phyloP scores from a whole-genome alignment of 768 basidiomycete genomes.

The Leccinellum albellum region DNA sequence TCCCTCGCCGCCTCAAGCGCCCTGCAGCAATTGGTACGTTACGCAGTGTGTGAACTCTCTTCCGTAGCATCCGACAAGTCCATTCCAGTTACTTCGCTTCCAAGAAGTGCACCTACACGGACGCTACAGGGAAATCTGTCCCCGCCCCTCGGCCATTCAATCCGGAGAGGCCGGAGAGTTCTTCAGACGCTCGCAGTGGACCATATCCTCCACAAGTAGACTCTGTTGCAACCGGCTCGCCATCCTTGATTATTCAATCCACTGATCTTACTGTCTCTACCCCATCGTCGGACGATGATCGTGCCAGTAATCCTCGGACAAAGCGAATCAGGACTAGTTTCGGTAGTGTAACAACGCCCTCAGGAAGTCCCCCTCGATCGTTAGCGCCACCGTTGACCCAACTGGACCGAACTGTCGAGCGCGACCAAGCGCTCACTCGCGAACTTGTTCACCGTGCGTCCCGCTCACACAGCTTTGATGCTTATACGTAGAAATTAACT shows the following conservation, averaged over 20 bases:
- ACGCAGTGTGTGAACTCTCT: slow-evolving; percentile 1
- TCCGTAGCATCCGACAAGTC: slow-evolving; percentile 3
- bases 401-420: slow-evolving; percentile 41
- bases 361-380: slow-evolving; percentile 31
- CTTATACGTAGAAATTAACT: not conserved
- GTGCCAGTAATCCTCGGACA: slow-evolving; percentile 38
- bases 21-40: slow-evolving; percentile 75
- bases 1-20: slow-evolving; percentile 42
- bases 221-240: slow-evolving; percentile 3
- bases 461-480: not conserved
- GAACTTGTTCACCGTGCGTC: slow-evolving; percentile 71
- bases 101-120: slow-evolving; percentile 78
- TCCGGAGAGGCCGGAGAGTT: slow-evolving; percentile 34
- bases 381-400: slow-evolving; percentile 33
- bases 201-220: slow-evolving; percentile 18
- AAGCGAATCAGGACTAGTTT: slow-evolving; percentile 50
- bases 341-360: slow-evolving; percentile 34
- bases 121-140: slow-evolving; percentile 73
- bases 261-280: slow-evolving; percentile 11
- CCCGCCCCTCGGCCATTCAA: slow-evolving; percentile 61
- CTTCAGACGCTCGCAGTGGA: slow-evolving; percentile 25
- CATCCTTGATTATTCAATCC: slow-evolving; percentile 12
- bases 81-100: slow-evolving; percentile 68
- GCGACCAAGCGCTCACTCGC: slow-evolving; percentile 62
- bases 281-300: slow-evolving; percentile 38